These are phyloP conservation scores for Candolleomyces eurysporus DNA, from an alignment of 768 basidiomycete species.

Conservation along the genomic window DNA sequence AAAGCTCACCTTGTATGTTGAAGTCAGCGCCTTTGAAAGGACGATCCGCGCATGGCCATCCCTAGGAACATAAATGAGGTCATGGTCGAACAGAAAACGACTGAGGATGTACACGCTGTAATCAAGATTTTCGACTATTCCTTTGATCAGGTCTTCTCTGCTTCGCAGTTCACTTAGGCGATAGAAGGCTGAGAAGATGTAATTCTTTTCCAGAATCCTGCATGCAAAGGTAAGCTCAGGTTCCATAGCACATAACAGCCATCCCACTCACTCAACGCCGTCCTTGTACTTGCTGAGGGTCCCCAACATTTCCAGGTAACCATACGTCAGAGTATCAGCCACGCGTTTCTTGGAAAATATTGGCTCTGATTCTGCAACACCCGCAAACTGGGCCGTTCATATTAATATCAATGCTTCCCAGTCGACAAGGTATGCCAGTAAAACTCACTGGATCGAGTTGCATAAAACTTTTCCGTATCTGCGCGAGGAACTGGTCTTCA, in stretches of 20 bases:
- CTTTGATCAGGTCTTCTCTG: slow-evolving; percentile 89
- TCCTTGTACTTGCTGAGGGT: slow-evolving; percentile 84
- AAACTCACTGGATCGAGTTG: slow-evolving; percentile 85
- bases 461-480: slow-evolving; percentile 83
- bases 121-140: slow-evolving; percentile 88
- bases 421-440: not conserved
- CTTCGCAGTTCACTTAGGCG: slow-evolving; percentile 88
- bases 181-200: slow-evolving; percentile 94
- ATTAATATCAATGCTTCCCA: not conserved
- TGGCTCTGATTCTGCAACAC: slow-evolving; percentile 69
- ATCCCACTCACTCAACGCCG: slow-evolving; percentile 74
- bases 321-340: slow-evolving; percentile 79
- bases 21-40: slow-evolving; percentile 91
- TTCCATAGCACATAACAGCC: too few relatives aligned
- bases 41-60: slow-evolving; percentile 95
- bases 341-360: slow-evolving; percentile 84
- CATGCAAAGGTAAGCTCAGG: not conserved
- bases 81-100: not conserved
- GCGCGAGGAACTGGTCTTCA: slow-evolving; percentile 83
- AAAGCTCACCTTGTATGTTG: slow-evolving; percentile 71
- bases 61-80: slow-evolving; percentile 38
- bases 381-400: slow-evolving; percentile 54
- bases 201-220: slow-evolving; percentile 87
- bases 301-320: slow-evolving; percentile 96
- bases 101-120: slow-evolving; percentile 70